Conservation (phyloP, 495 filamentous ascomycete genomes). For the Halenospora varia region DNA sequence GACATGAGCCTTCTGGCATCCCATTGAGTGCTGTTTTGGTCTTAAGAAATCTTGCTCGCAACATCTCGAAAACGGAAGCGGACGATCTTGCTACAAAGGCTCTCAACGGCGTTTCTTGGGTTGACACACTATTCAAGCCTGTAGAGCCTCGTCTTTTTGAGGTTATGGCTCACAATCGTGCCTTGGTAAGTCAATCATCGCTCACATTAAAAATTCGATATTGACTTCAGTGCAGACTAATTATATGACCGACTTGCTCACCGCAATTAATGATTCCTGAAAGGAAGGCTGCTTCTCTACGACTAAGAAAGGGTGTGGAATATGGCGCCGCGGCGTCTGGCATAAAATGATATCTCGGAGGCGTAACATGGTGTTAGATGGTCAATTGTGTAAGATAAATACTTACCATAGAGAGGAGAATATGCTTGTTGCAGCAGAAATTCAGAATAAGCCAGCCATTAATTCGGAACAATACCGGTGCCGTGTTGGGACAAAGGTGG, state of each 20-base stretch:
- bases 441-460: no score
- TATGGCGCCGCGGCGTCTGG: not conserved
- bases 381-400: slow-evolving; percentile 11
- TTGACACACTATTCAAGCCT: slow-evolving; percentile 46
- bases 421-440: no score
- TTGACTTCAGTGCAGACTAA: slow-evolving; percentile 1
- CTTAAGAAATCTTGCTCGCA: slow-evolving; percentile 81
- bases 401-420: slow-evolving; percentile 4
- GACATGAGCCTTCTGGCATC: slow-evolving; percentile 73
- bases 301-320: not conserved
- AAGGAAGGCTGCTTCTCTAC: slow-evolving; percentile 9
- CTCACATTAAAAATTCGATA: not conserved
- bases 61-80: slow-evolving; percentile 57
- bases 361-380: slow-evolving; percentile 4
- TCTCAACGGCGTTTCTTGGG: slow-evolving; percentile 28
- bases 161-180: slow-evolving; percentile 49
- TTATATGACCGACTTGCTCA: slow-evolving; percentile 17
- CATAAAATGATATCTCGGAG: not conserved
- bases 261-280: slow-evolving; percentile 15
- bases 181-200: slow-evolving; percentile 33
- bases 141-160: slow-evolving; percentile 45
- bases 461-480: no score
- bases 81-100: slow-evolving; percentile 49
- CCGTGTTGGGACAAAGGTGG: no score
- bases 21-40: slow-evolving; percentile 82